A percentile compares a stretch with the other conserved stretches of the same genome.
phyloP scores from a whole-genome alignment of 75 land plant species.

The Picea sitchensis region DNA sequence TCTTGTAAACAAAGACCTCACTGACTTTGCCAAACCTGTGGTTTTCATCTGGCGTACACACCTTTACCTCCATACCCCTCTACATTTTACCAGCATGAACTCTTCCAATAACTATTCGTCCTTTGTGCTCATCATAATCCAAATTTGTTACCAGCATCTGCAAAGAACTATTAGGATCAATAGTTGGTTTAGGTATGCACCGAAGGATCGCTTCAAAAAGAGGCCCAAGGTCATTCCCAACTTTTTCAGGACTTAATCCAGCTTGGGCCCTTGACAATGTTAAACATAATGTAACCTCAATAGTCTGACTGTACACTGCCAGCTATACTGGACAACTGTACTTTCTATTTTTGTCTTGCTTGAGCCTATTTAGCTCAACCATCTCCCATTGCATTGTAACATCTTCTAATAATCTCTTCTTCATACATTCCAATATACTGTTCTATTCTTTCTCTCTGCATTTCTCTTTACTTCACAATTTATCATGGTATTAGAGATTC shows the following conservation, averaged over 20 bases:
- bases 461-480: too few relatives aligned
- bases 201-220: slow-evolving; percentile 87
- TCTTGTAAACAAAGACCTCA: slow-evolving; percentile 93
- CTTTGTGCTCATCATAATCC: slow-evolving; percentile 98
- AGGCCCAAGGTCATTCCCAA: slow-evolving; percentile 94
- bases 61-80: slow-evolving; percentile 75
- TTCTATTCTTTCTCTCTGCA: too few relatives aligned
- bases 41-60: slow-evolving; percentile 78
- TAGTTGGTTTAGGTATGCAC: slow-evolving; percentile 89
- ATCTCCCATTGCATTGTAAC: too few relatives aligned
- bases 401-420: too few relatives aligned
- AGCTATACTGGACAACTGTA: too few relatives aligned
- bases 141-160: slow-evolving; percentile 92
- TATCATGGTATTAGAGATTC: too few relatives aligned
- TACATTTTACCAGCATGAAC: slow-evolving; percentile 77
- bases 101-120: slow-evolving; percentile 92
- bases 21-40: slow-evolving; percentile 78
- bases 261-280: slow-evolving; percentile 88
- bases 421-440: too few relatives aligned
- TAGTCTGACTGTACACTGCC: too few relatives aligned
- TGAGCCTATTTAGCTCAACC: too few relatives aligned
- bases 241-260: slow-evolving; percentile 73
- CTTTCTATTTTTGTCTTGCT: too few relatives aligned
- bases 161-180: slow-evolving; percentile 73
- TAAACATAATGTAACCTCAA: too few relatives aligned